These are phyloP conservation scores for Hamiltosporidium magnivora DNA, from an alignment of 371 early-diverging fungal species.

Conservation along the genomic window DNA sequence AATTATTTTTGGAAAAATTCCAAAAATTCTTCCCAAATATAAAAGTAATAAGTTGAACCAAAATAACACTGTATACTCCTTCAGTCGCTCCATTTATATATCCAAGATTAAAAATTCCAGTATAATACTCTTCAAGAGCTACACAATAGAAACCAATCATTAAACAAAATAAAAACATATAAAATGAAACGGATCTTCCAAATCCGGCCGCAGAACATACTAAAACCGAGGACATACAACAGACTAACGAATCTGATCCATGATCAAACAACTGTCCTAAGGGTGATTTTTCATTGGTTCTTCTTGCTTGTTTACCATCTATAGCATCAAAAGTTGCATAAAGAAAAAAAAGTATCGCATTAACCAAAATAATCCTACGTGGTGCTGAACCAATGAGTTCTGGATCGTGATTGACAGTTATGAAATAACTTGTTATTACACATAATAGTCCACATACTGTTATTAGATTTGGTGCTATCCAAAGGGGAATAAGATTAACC, in stretches of 20 bases:
- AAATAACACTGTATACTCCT: slow-evolving; percentile 1
- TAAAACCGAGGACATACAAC: slow-evolving; percentile 7
- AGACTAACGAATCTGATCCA: slow-evolving; percentile 51
- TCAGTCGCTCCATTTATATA: slow-evolving; percentile 50
- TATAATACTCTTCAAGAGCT: slow-evolving; percentile 38
- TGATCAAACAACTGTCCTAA: slow-evolving; percentile 56
- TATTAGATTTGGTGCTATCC: slow-evolving; percentile 46
- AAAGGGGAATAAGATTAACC: slow-evolving; percentile 27
- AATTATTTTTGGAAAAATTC: too few species aligned
- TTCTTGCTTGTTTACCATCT: slow-evolving; percentile 56
- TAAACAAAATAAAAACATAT: slow-evolving; percentile 22
- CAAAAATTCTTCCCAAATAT: too few species aligned
- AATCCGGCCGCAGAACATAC: slow-evolving; percentile 35
- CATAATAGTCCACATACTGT: slow-evolving; percentile 40
- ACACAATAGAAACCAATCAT: slow-evolving; percentile 36
- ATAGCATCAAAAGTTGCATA: slow-evolving; percentile 47
- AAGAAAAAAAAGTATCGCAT: slow-evolving; percentile 31
- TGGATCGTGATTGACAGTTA: too few species aligned
- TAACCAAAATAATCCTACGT: slow-evolving; percentile 18
- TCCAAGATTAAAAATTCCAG: slow-evolving; percentile 37
- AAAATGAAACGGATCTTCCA: slow-evolving; percentile 10
- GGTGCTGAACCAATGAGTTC: too few species aligned
- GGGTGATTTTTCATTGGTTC: slow-evolving; percentile 28
- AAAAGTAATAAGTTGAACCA: too few species aligned
- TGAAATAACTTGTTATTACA: too few species aligned